A percentile compares a stretch with the other conserved stretches of the same genome.
Evolutionary conservation across 2,329 filamentous ascomycete genomes (phyloP).

Genomic region (Chaetomiaceae sp.): DNA sequence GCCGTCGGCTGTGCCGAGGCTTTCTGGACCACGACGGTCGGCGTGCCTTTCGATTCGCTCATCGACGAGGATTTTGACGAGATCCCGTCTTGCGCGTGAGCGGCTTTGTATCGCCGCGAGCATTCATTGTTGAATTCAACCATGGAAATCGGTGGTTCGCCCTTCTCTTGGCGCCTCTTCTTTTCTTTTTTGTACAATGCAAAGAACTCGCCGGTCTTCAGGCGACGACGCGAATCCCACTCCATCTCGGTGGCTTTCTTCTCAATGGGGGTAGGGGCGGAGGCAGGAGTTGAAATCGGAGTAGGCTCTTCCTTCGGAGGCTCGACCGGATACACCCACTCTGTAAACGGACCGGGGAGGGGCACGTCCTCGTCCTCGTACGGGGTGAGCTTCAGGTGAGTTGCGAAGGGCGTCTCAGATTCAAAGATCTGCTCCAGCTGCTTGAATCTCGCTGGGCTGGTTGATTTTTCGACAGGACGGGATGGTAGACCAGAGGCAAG

Average conservation of each 20-base stretch:
- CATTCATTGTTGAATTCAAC: slow-evolving; percentile 20
- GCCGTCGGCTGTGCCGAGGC: not conserved
- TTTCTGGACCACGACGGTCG: not conserved
- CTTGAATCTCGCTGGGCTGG: slow-evolving; percentile 13
- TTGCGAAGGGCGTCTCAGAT: slow-evolving; percentile 11
- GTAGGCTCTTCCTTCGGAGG: slow-evolving; percentile 8
- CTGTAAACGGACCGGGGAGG: slow-evolving; percentile 21
- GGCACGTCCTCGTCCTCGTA: slow-evolving; percentile 21
- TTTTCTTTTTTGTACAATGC: slow-evolving; percentile 16
- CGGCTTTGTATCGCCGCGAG: slow-evolving; percentile 13
- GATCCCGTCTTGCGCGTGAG: slow-evolving; percentile 2
- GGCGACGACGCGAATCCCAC: slow-evolving; percentile 18
- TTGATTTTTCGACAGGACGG: not conserved
- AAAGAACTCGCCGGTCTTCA: slow-evolving; percentile 17
- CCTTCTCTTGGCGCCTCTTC: slow-evolving; percentile 11
- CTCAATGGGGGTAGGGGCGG: slow-evolving; percentile 6
- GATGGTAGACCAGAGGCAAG: not conserved
- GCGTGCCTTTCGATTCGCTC: not conserved
- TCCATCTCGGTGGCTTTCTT: not conserved
- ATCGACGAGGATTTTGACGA: not conserved
- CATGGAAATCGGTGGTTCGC: slow-evolving; percentile 15
- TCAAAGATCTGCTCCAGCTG: slow-evolving; percentile 19
- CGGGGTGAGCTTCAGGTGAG: slow-evolving; percentile 15
- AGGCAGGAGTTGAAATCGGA: slow-evolving; percentile 8
- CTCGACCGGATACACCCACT: slow-evolving; percentile 17